Percentiles rank a stretch among this genome's conserved stretches.
Evolutionary conservation across 2,329 filamentous ascomycete genomes (phyloP).

Genomic region (Celoporthe dispersa): DNA sequence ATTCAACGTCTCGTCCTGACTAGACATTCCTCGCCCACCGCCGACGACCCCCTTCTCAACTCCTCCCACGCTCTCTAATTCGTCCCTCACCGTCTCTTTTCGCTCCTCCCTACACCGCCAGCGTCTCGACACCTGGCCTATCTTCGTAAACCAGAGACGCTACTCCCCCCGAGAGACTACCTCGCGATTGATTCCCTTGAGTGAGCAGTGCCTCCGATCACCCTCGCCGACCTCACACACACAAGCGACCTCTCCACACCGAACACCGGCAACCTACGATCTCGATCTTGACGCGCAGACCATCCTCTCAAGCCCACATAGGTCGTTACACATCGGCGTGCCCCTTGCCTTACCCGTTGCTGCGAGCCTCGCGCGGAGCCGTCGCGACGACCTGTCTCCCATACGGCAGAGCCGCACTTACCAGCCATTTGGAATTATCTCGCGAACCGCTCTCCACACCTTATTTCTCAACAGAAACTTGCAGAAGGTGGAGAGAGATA

Average conservation of each 20-base stretch:
- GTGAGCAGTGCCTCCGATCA: neutral
- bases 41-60: neutral
- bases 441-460: neutral
- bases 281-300: neutral
- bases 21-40: constrained; percentile 1
- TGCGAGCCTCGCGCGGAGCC: neutral
- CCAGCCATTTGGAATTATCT: neutral
- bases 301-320: neutral
- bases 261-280: neutral
- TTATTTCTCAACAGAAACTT: neutral
- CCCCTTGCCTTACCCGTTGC: neutral
- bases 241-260: neutral
- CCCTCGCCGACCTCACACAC: neutral
- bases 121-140: neutral
- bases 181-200: neutral
- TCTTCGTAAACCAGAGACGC: neutral
- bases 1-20: constrained; percentile 6
- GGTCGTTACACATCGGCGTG: neutral
- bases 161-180: neutral
- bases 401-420: neutral
- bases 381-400: neutral
- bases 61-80: constrained; percentile 3
- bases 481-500: neutral
- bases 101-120: neutral
- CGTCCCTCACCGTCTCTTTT: constrained; percentile 8